Evolutionary conservation across 352 stramenopile species (phyloP).

Genomic region (Phytophthora sansomeana): DNA sequence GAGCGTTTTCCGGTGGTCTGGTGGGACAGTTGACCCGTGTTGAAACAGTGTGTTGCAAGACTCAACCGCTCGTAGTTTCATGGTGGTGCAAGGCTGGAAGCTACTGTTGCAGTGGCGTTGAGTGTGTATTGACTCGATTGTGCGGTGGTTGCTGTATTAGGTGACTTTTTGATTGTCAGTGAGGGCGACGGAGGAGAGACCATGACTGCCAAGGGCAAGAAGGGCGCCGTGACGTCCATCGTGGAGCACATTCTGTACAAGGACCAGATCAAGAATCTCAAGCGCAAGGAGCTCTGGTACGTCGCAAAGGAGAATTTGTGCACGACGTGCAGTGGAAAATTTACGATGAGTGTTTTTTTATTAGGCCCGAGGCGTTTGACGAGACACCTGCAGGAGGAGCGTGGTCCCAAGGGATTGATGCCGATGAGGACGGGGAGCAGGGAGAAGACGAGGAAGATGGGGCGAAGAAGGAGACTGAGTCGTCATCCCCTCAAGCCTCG

Average conservation of each 20-base stretch:
- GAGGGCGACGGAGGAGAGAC: constrained; percentile 68
- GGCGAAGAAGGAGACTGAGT: constrained; percentile 21
- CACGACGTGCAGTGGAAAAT: not conserved
- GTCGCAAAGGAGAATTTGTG: constrained; percentile 17
- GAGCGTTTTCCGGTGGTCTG: not conserved
- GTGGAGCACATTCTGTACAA: constrained; percentile 98
- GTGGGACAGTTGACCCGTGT: not conserved
- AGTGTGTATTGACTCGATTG: not conserved
- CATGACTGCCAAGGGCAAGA: constrained; percentile 85
- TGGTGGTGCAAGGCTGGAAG: not conserved
- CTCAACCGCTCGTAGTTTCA: not conserved
- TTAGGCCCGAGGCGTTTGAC: constrained; percentile 70
- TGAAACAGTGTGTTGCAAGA: not conserved
- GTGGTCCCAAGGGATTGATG: constrained; percentile 13
- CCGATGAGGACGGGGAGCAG: constrained; percentile 26
- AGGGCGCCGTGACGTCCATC: constrained; percentile 90
- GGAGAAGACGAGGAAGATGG: constrained; percentile 23
- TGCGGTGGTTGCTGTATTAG: constrained; percentile 35
- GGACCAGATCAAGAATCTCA: constrained; percentile 98
- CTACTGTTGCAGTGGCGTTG: not conserved
- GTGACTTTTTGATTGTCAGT: constrained; percentile 96
- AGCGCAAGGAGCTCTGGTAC: constrained; percentile 93
- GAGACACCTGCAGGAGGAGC: constrained; percentile 12
- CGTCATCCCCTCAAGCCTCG: constrained; percentile 8
- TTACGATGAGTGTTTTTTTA: not conserved